phyloP scores from a whole-genome alignment of 148 eudicot species.

The Agrostemma githago region DNA sequence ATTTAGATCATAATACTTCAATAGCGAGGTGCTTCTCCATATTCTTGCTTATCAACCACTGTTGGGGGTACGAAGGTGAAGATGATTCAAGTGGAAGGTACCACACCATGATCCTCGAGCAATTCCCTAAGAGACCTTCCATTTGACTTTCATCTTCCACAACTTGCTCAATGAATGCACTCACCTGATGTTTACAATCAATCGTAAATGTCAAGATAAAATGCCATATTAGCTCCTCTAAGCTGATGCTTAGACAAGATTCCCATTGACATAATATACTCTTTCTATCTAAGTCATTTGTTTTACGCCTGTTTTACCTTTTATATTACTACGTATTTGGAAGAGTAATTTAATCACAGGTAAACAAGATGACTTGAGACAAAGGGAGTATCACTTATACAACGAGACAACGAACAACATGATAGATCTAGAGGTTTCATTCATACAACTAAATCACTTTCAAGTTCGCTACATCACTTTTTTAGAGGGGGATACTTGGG shows the following conservation, averaged over 20 bases:
- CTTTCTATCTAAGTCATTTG: too few relatives aligned
- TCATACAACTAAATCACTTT: too few relatives aligned
- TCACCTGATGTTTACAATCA: conserved; percentile 43
- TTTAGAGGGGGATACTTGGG: too few relatives aligned
- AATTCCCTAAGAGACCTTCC: too few relatives aligned
- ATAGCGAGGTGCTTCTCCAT: not conserved
- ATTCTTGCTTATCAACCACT: too few relatives aligned
- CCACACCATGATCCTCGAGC: conserved; percentile 43
- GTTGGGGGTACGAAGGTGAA: conserved; percentile 36
- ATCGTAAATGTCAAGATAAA: not conserved
- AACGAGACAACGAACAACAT: too few relatives aligned
- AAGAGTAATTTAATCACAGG: too few relatives aligned
- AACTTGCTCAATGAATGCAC: conserved; percentile 66
- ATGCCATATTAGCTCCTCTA: not conserved
- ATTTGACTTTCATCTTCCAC: conserved; percentile 14
- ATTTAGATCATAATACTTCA: conserved; percentile 6
- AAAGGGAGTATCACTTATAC: too few relatives aligned
- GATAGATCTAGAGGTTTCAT: too few relatives aligned
- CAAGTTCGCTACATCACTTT: too few relatives aligned
- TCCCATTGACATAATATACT: not conserved
- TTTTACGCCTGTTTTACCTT: too few relatives aligned
- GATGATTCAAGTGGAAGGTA: conserved; percentile 44
- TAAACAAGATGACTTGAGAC: too few relatives aligned
- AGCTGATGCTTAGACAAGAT: not conserved
- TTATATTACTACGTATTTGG: not conserved